Conservation (phyloP, 169 alveolate genomes). For the Cyclospora cayetanensis region DNA sequence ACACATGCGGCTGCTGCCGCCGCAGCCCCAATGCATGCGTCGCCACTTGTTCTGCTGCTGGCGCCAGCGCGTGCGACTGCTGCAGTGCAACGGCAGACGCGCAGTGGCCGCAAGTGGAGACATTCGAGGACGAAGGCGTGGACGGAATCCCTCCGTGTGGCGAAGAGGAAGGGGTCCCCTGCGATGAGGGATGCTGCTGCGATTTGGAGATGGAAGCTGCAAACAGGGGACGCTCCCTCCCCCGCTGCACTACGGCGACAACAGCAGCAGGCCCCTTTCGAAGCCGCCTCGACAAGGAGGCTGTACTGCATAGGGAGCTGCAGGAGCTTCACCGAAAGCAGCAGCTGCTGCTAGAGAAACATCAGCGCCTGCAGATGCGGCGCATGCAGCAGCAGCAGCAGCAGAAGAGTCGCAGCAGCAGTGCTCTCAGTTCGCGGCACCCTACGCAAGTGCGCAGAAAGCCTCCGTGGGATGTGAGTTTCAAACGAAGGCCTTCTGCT, state of each 20-base stretch:
- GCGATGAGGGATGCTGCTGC: not conserved
- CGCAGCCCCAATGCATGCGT: not conserved
- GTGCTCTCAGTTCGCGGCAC: too few relatives aligned
- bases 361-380: not conserved
- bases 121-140: not conserved
- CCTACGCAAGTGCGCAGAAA: not conserved
- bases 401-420: not conserved
- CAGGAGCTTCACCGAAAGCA: not conserved
- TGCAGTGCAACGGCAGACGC: not conserved
- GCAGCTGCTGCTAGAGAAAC: not conserved
- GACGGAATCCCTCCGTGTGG: not conserved
- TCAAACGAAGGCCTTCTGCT: too few relatives aligned
- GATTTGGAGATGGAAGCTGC: not conserved
- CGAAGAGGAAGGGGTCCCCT: not conserved
- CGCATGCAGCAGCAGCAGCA: not conserved
- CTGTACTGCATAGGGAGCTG: not conserved
- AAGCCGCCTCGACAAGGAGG: not conserved
- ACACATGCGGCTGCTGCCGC: not conserved
- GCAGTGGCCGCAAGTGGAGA: not conserved
- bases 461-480: not conserved
- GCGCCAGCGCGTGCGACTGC: not conserved
- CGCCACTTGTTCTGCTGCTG: not conserved
- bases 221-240: not conserved
- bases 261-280: not conserved
- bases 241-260: not conserved